These are phyloP conservation scores for Yarrowia osloensis DNA, from an alignment of 805 yeast species.

Conservation along the genomic window DNA sequence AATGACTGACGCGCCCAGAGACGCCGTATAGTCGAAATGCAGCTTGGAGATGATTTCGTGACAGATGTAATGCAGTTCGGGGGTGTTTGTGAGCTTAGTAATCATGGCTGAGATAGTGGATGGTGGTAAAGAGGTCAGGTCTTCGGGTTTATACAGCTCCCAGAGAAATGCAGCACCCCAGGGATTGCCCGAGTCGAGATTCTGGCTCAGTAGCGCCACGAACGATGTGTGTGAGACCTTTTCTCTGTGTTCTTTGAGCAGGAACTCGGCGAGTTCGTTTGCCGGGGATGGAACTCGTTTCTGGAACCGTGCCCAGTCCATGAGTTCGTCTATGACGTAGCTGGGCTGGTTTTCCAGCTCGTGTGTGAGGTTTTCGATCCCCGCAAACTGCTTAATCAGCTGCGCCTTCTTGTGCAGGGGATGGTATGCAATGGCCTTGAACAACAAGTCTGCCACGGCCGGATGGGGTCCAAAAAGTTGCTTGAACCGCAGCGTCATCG, in stretches of 20 bases:
- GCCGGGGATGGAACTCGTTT: not conserved
- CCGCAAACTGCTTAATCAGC: not conserved
- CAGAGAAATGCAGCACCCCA: constrained; percentile 17
- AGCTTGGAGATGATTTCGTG: not conserved
- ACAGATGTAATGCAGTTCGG: constrained; percentile 12
- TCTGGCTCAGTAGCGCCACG: not conserved
- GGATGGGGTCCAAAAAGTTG: not conserved
- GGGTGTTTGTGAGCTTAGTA: not conserved
- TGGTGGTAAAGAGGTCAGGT: not conserved
- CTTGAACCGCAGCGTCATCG: not conserved
- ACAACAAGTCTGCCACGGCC: not conserved
- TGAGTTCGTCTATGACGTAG: not conserved
- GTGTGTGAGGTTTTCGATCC: not conserved
- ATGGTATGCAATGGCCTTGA: constrained; percentile 15
- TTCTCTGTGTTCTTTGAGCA: not conserved
- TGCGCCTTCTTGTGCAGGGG: not conserved
- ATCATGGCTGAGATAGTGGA: not conserved
- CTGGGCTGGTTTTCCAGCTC: not conserved
- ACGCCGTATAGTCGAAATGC: not conserved
- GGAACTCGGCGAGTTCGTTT: not conserved
- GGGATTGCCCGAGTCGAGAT: constrained; percentile 12
- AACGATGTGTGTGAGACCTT: not conserved
- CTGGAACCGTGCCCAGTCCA: constrained; percentile 12
- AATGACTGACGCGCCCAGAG: constrained; percentile 1
- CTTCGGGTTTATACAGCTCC: not conserved